Base-by-base conservation (phyloP, 2,329 filamentous ascomycete species). In the Emericellopsis cladophorae region DNA sequence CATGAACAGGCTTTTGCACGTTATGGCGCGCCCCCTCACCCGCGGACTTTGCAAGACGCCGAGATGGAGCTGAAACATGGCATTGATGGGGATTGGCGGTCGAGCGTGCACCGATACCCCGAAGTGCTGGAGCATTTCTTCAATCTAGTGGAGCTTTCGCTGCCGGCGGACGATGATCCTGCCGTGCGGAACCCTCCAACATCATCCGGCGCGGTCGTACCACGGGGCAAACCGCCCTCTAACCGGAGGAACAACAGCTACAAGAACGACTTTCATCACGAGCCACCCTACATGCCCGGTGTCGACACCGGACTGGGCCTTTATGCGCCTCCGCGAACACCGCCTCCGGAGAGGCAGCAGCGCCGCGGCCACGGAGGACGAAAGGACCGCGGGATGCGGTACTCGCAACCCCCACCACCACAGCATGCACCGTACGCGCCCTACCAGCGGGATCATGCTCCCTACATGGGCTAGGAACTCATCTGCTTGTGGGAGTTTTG, bases 121-220 rank as follows among this genome's bases (percentile, higher is more conserved):
- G 81, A 88, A 54, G 79, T 89, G n/a, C 66, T 90, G 41, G 80
- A 87, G 58, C 87, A 89, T 59, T 89, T 83, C 55, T 89, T 81
- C 59, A 69, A 75, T 44, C 65, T 88, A 31, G 79, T 88, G 31
- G 74, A 79, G 41, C 56, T 87, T 44, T 72, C 67, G 18, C 59
- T 85, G 5, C 83, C 84, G 0, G 61, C 62, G 33, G 79, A 86
- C 43, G 66, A 76, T 41, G 76, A 80, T 33, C 59, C 68, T 2
- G 61, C 63, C 14, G 74, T 81, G 31, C 73, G 72, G 49, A 70
- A 79, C 43, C 76, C 76, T 26, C 76, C 76, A 4, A 74, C 43
- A 65, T 56, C 44, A 66, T 66, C 43, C 59, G 64, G 26, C 64
- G 70, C 40, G 22, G 35, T 14, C 74, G 73, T 53, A 55, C 57